These are phyloP conservation scores for Centella asiatica DNA, from an alignment of 129 eudicot species.

Conservation along the genomic window DNA sequence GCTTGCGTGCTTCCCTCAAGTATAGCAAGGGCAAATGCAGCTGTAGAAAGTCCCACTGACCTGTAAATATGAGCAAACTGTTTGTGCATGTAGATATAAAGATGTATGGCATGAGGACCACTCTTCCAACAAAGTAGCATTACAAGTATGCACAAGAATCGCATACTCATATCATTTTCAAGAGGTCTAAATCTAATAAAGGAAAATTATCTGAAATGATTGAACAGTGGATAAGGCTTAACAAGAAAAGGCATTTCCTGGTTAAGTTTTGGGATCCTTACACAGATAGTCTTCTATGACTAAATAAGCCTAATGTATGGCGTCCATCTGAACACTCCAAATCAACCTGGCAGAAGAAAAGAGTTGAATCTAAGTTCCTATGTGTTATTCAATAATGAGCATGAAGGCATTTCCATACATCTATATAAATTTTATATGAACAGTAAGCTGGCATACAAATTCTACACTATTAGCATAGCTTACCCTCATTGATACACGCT, in stretches of 20 bases:
- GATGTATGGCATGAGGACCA: background rate
- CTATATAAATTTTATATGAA: background rate
- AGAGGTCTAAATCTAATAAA: background rate
- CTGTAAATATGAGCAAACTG: constrained; percentile 25
- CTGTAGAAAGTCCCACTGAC: constrained; percentile 73
- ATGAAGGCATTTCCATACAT: background rate
- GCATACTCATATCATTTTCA: no score
- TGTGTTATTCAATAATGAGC: background rate
- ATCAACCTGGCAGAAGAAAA: constrained; percentile 61
- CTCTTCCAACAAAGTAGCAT: background rate
- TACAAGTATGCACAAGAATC: background rate
- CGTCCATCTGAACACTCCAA: constrained; percentile 75
- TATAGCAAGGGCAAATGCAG: constrained; percentile 86
- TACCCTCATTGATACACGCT: constrained; percentile 88
- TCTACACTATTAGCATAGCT: background rate
- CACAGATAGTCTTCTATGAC: constrained; percentile 69
- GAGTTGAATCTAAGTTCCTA: background rate
- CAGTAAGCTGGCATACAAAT: background rate
- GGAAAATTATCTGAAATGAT: background rate
- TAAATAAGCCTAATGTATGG: constrained; percentile 69
- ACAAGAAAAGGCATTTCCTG: background rate
- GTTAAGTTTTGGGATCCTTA: no score
- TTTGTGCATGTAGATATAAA: background rate
- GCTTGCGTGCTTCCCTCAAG: constrained; percentile 94
- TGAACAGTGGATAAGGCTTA: background rate